Base-by-base conservation (phyloP, 305 asterid genomes). In the Vinca major region DNA sequence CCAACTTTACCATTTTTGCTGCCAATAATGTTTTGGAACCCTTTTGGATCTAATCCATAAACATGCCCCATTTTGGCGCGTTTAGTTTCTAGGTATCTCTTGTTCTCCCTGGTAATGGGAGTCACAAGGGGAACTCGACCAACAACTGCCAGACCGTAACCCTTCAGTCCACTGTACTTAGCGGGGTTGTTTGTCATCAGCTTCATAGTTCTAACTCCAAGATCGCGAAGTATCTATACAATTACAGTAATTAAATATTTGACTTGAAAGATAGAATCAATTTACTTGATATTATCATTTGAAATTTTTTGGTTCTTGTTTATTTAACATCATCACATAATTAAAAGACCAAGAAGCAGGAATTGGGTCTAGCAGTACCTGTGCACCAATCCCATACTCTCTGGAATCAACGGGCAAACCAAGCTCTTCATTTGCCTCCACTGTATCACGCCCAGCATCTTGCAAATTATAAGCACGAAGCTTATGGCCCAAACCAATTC, bases 381-480 rank as follows among this genome's bases (percentile, higher is more conserved):
- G 99, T 20, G 99, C 99, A 68, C 99, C 99, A 41, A 93, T 88
- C 39, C 99, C 99, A 20, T 93, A 93, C 72, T 91, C 99, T 79
- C 99, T 86, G 21, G 99, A 93, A 82, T 93, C 99, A 56, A 93
- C 86, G 3, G 99, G 99, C 77, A 93, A 82, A 39, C 99, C 97
- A 67, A 93, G 89, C 75, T 93, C 99, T 79, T 93, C 97, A 9
- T 93, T 93, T 3, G 99, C 99, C 83, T 93, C 97, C 37, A 93
- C 97, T 3, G 99, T 93, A 75, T 93, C 99, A 43, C 95, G 89
- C 26, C 99, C 99, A 48, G 77, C 96, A 69, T 93, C 99, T 80
- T 93, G 99, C 74, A 93, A 83, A 71, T 86, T 91, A 86, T 93
- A 93, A 47, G 99, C 99, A 26, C 95, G 89, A 33, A 93, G 99